Conservation (phyloP, 164 flowering plant genomes). For the Vitis rupestris region DNA sequence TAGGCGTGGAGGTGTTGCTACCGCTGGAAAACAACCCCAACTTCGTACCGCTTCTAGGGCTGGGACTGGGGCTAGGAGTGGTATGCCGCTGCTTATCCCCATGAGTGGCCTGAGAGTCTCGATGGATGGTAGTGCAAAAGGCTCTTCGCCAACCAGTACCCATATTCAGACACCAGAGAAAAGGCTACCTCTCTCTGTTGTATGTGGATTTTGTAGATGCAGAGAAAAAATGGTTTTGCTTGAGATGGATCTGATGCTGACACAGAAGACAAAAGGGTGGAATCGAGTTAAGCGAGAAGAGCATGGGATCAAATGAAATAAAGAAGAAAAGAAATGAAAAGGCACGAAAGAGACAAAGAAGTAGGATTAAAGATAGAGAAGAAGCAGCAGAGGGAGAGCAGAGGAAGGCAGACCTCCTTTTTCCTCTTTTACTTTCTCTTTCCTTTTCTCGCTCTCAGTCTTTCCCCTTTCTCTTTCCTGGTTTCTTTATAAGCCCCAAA, state of each 20-base stretch:
- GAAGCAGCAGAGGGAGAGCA: too few species aligned
- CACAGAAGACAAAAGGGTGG: slow-evolving; percentile 41
- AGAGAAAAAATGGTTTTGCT: slow-evolving; percentile 9
- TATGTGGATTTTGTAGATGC: background rate
- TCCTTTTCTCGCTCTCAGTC: too few species aligned
- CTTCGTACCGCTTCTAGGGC: slow-evolving; percentile 42
- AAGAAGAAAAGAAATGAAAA: background rate
- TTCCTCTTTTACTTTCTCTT: background rate
- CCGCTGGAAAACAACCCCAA: slow-evolving; percentile 49
- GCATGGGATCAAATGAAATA: slow-evolving; percentile 25
- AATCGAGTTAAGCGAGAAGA: slow-evolving; percentile 11
- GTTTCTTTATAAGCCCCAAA: slow-evolving; percentile 9
- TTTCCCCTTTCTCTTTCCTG: too few species aligned
- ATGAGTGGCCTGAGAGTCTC: slow-evolving; percentile 37
- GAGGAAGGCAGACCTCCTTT: slow-evolving; percentile 1
- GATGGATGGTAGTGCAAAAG: slow-evolving; percentile 69
- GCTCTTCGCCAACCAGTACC: slow-evolving; percentile 95
- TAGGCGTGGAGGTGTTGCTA: slow-evolving; percentile 72
- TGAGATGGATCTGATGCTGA: slow-evolving; percentile 15
- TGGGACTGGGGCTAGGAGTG: slow-evolving; percentile 31
- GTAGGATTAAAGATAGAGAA: background rate
- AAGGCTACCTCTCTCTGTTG: background rate
- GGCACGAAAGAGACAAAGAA: slow-evolving; percentile 16
- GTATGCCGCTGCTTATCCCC: slow-evolving; percentile 20
- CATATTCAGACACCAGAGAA: slow-evolving; percentile 34